phyloP scores from a whole-genome alignment of 768 basidiomycete species.

The Amylocystis lapponica region DNA sequence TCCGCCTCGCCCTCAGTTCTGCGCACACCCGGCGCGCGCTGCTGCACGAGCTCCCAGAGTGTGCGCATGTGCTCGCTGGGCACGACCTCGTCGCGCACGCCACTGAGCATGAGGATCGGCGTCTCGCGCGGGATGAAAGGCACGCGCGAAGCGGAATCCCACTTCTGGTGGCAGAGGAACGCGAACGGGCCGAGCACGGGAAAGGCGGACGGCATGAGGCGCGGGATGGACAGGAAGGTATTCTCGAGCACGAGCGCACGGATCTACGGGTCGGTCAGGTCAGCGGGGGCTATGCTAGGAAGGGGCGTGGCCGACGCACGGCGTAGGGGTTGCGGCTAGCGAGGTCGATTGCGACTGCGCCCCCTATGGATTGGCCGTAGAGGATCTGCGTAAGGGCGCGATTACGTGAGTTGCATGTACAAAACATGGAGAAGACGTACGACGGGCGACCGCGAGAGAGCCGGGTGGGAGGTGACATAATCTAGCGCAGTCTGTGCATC shows the following conservation, averaged over 20 bases:
- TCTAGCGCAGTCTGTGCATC: slow-evolving; percentile 85
- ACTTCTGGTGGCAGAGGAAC: slow-evolving; percentile 82
- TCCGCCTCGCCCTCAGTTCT: slow-evolving; percentile 7
- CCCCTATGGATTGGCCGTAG: slow-evolving; percentile 87
- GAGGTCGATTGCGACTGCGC: slow-evolving; percentile 87
- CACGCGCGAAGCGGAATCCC: slow-evolving; percentile 71
- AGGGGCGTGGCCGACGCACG: slow-evolving; percentile 32
- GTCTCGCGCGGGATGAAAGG: slow-evolving; percentile 51
- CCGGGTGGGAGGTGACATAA: slow-evolving; percentile 59
- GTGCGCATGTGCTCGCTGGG: slow-evolving; percentile 72
- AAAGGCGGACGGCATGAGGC: slow-evolving; percentile 74
- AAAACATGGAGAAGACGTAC: slow-evolving; percentile 34
- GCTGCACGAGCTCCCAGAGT: slow-evolving; percentile 55
- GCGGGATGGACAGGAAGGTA: slow-evolving; percentile 82
- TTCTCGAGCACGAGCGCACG: slow-evolving; percentile 85
- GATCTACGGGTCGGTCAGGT: slow-evolving; percentile 39
- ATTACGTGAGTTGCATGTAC: not conserved
- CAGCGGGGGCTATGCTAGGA: not conserved
- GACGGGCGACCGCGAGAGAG: slow-evolving; percentile 60
- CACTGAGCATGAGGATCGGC: slow-evolving; percentile 82
- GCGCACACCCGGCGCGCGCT: slow-evolving; percentile 10
- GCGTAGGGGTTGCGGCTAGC: slow-evolving; percentile 70
- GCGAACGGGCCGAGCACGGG: slow-evolving; percentile 69
- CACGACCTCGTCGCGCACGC: slow-evolving; percentile 65
- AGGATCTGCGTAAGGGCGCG: slow-evolving; percentile 41